Base-by-base conservation (phyloP, 805 yeast species). In the Candida yuanshanica region DNA sequence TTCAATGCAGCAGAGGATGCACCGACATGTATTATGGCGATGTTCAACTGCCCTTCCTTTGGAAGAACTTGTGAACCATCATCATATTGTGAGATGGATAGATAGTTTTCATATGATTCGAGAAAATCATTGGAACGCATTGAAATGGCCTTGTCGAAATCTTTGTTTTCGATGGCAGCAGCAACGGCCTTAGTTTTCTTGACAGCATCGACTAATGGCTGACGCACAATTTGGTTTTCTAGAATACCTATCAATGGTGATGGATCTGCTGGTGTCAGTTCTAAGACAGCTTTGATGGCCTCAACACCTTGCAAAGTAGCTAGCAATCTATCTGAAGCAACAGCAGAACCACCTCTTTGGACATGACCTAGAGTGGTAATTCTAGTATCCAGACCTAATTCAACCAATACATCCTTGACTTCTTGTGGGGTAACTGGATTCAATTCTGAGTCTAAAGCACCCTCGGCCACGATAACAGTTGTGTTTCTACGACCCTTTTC, bases 311-410 rank as follows among this genome's bases (percentile, higher is more conserved):
- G 99, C 52, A 91, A 63, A 14, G 99, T 91, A 31, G 97, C 96
- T 53, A 93, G 66, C 59, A 83, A 65, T 60, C 99, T 78, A 63
- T 93, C 99, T 55, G 75, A 87, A 2, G 98, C 97, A 41, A 90
- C 96, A 20, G 99, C 97, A 35, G 95, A 78, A 64, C 99, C 99
- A 69, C 99, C 99, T 67, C 99, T 79, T 72, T 93, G 99, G 41
- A 93, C 97, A 63, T 93, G 99, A 41, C 99, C 99, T 53, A 93
- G 72, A 11, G 95, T 87, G 33, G 99, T 93, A 55, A 91, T 82
- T 63, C 98, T 80, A 5, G 98, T 91, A 62, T 93, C 99, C 42
- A 93, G 74, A 11, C 96, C 96, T 47, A 93, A 68, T 42, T 81
- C 81, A 36, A 85, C 86, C 44, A 93, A 71, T 14, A 83, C 93